Conservation (phyloP, 495 filamentous ascomycete species). For the Penicillium goetzii region DNA sequence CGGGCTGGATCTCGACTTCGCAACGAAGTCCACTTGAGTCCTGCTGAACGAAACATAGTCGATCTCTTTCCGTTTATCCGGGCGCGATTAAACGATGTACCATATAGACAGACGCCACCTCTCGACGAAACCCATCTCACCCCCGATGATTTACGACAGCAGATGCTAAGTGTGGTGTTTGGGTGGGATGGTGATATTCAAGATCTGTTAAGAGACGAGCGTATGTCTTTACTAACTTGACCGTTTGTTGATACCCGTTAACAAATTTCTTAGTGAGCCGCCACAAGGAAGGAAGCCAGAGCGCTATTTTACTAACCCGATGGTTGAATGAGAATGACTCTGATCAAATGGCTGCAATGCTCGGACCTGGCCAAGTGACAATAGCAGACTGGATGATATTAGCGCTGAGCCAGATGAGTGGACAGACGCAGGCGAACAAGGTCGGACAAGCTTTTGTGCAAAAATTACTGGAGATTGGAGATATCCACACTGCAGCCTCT, state of each 20-base stretch:
- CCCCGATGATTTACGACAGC: constrained; percentile 80
- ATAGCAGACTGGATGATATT: constrained; percentile 96
- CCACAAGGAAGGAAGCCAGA: constrained; percentile 72
- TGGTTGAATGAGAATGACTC: constrained; percentile 89
- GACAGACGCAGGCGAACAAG: constrained; percentile 80
- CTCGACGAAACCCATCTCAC: constrained; percentile 68
- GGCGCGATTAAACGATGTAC: constrained; percentile 75
- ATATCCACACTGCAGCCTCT: constrained; percentile 88
- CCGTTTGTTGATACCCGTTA: constrained; percentile 11
- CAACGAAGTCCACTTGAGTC: constrained; percentile 75
- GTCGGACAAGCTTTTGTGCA: constrained; percentile 92
- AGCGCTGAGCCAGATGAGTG: constrained; percentile 84
- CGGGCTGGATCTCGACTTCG: constrained; percentile 72
- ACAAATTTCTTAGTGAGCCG: constrained; percentile 55
- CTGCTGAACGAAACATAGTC: constrained; percentile 60
- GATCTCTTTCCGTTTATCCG: constrained; percentile 69
- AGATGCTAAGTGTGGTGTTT: constrained; percentile 95
- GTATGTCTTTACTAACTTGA: constrained; percentile 44
- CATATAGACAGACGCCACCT: constrained; percentile 68
- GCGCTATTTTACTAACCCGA: constrained; percentile 78
- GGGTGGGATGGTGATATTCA: constrained; percentile 91
- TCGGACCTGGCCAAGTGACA: constrained; percentile 78
- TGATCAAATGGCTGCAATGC: constrained; percentile 76
- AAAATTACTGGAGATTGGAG: constrained; percentile 83
- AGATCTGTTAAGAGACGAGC: constrained; percentile 81